These are phyloP conservation scores for Cryptococcus amylolentus DNA, from an alignment of 1,284 basidiomycete species.

Conservation along the genomic window DNA sequence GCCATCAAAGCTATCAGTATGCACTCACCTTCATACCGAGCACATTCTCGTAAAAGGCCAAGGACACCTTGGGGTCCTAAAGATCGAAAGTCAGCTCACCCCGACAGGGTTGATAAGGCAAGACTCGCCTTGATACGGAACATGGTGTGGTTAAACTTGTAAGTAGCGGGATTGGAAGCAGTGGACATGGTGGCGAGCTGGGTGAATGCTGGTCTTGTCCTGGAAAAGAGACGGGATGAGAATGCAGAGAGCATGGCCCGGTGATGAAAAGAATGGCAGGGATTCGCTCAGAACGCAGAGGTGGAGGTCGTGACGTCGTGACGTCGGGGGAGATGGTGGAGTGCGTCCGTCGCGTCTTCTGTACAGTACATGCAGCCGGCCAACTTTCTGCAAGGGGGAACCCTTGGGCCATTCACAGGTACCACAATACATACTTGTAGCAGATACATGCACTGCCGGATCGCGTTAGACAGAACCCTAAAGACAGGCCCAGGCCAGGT, in stretches of 20 bases:
- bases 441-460: too few species aligned
- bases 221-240: not conserved
- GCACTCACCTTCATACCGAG: constrained; percentile 74
- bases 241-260: constrained; percentile 1
- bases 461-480: not conserved
- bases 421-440: too few species aligned
- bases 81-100: too few species aligned
- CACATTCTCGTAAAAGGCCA: constrained; percentile 66
- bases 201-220: not conserved
- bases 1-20: not conserved
- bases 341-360: too few species aligned
- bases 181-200: constrained; percentile 25
- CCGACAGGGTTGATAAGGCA: too few species aligned
- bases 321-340: too few species aligned
- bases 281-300: too few species aligned
- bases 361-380: too few species aligned
- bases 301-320: too few species aligned
- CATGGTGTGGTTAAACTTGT: constrained; percentile 71
- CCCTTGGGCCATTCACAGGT: too few species aligned
- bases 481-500: not conserved
- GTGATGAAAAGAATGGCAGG: too few species aligned
- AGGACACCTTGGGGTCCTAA: constrained; percentile 69
- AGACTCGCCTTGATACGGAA: constrained; percentile 58
- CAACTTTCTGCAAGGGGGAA: too few species aligned
- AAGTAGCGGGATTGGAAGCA: constrained; percentile 31